These are phyloP conservation scores for Heritiera fomes DNA, from an alignment of 345 rosid species.

Conservation along the genomic window DNA sequence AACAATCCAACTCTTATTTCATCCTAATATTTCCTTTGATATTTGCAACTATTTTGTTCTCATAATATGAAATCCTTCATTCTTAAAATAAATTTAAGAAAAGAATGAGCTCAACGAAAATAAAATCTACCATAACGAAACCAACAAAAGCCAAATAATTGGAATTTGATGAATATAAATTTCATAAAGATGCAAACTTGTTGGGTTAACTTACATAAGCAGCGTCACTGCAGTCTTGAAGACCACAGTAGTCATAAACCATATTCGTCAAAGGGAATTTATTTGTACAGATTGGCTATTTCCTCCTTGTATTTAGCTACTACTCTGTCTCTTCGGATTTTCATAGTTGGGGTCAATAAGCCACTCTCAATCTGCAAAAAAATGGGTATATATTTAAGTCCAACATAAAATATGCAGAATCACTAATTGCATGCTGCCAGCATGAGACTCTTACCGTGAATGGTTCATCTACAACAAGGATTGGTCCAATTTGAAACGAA, in stretches of 20 bases:
- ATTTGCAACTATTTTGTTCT: background rate
- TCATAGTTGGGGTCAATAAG: slow-evolving; percentile 94
- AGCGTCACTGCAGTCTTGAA: background rate
- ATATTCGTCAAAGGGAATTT: slow-evolving; percentile 13
- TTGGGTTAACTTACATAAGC: background rate
- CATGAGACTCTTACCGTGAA: slow-evolving; percentile 54
- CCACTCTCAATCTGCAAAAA: slow-evolving; percentile 80
- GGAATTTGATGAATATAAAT: background rate
- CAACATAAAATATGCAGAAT: background rate
- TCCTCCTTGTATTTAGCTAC: slow-evolving; percentile 51
- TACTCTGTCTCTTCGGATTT: slow-evolving; percentile 77
- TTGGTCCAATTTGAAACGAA: slow-evolving; percentile 75
- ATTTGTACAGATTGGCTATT: slow-evolving; percentile 64
- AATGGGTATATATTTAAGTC: slow-evolving; percentile 9
- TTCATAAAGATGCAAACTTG: background rate
- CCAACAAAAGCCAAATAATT: background rate
- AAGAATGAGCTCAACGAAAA: too few species aligned
- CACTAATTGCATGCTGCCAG: background rate
- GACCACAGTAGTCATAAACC: background rate
- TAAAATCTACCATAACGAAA: too few species aligned
- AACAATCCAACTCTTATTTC: background rate
- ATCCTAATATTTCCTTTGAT: background rate
- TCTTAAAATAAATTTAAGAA: background rate
- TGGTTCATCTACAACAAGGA: slow-evolving; percentile 64
- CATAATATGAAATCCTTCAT: background rate